Evolutionary conservation across 768 basidiomycete species (phyloP).

Genomic region (Hygrocybe punicea): DNA sequence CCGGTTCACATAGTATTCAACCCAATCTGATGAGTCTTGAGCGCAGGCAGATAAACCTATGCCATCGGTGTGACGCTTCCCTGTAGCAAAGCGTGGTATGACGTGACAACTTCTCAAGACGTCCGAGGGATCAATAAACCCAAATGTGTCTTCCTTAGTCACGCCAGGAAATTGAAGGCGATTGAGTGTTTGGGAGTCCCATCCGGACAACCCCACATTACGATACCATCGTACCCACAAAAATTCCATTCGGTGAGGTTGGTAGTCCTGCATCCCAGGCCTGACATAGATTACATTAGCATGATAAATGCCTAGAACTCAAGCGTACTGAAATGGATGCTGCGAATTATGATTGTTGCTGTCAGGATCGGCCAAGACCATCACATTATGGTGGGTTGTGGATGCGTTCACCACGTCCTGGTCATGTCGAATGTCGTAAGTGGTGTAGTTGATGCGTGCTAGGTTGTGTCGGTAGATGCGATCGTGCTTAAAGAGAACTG

Average conservation of each 20-base stretch:
- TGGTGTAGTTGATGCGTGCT: constrained; percentile 40
- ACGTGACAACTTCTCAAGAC: constrained; percentile 34
- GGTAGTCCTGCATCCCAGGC: not conserved
- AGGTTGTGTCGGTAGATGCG: constrained; percentile 30
- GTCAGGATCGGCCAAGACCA: not conserved
- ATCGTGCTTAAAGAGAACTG: constrained; percentile 21
- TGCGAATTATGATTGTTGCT: constrained; percentile 5
- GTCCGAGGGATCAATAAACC: constrained; percentile 33
- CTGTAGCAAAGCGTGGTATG: constrained; percentile 31
- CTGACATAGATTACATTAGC: not conserved
- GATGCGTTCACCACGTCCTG: constrained; percentile 39
- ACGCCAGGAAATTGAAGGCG: constrained; percentile 25
- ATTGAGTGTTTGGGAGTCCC: constrained; percentile 14
- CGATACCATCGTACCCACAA: constrained; percentile 12
- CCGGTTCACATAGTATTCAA: constrained; percentile 37
- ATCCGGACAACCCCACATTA: constrained; percentile 11
- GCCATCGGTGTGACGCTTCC: constrained; percentile 18
- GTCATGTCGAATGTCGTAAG: constrained; percentile 36
- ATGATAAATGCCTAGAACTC: not conserved
- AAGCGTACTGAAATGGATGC: constrained; percentile 13
- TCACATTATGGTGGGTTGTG: not conserved
- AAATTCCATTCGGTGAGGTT: constrained; percentile 3
- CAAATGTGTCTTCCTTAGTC: constrained; percentile 26
- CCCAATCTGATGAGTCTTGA: constrained; percentile 17
- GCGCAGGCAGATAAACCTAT: constrained; percentile 11